Conservation (phyloP, 805 yeast genomes). For the Ascoidea rubescens region DNA sequence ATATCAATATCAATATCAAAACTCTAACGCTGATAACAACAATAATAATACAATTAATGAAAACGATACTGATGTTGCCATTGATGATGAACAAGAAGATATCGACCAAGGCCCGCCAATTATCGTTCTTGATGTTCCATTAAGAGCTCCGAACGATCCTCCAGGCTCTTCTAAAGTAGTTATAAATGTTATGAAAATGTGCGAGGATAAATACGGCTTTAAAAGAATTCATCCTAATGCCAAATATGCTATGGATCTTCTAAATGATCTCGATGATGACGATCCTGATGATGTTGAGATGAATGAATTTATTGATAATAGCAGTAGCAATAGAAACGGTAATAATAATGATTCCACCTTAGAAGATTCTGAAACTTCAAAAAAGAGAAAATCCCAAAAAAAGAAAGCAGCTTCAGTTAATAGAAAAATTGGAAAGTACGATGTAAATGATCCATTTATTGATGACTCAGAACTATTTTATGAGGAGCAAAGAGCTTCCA, state of each 20-base stretch:
- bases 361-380: constrained; percentile 13
- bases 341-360: constrained; percentile 3
- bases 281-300: constrained; percentile 33
- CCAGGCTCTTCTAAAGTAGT: constrained; percentile 48
- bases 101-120: constrained; percentile 26
- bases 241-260: constrained; percentile 37
- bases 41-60: constrained; percentile 9
- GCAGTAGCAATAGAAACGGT: too few species aligned
- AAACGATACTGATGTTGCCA: constrained; percentile 4
- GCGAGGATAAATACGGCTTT: constrained; percentile 81
- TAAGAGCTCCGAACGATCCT: constrained; percentile 31
- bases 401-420: constrained; percentile 28
- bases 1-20: not conserved
- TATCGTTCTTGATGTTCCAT: constrained; percentile 40
- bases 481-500: constrained; percentile 88
- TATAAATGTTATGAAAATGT: constrained; percentile 55
- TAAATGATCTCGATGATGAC: constrained; percentile 40
- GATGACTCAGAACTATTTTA: constrained; percentile 86
- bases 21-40: constrained; percentile 6
- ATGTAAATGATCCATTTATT: constrained; percentile 85
- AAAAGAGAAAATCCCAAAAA: constrained; percentile 30
- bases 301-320: not conserved
- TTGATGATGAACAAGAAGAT: constrained; percentile 4
- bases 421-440: constrained; percentile 82
- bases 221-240: constrained; percentile 55